Evolutionary conservation across 164 flowering plant species (phyloP).

Genomic region (Chimonanthus salicifolius): DNA sequence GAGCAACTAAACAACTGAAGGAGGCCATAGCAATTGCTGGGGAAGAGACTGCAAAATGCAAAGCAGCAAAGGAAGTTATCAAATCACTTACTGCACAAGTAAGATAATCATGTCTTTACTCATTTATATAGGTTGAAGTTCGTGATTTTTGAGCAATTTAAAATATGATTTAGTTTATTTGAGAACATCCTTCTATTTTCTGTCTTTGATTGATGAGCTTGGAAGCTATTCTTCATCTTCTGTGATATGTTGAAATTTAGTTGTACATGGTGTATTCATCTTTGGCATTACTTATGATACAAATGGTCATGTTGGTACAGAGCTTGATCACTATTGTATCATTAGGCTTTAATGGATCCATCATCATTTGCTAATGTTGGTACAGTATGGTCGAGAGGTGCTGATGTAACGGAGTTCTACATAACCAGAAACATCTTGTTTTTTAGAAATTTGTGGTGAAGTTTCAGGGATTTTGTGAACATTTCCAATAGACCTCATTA

Average conservation of each 20-base stretch:
- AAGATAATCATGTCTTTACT: not conserved
- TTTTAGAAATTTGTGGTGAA: too few species aligned
- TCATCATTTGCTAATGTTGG: too few species aligned
- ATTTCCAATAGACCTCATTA: too few species aligned
- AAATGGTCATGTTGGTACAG: too few species aligned
- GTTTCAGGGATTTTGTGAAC: too few species aligned
- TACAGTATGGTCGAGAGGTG: too few species aligned
- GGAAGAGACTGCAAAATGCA: constrained; percentile 75
- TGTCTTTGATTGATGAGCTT: not conserved
- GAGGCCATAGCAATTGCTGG: constrained; percentile 53
- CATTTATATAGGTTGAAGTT: not conserved
- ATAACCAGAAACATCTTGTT: too few species aligned
- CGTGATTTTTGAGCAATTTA: not conserved
- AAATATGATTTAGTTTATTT: not conserved
- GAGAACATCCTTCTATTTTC: not conserved
- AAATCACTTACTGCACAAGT: constrained; percentile 82
- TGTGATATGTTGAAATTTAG: not conserved
- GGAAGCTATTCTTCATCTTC: not conserved
- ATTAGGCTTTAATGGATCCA: too few species aligned
- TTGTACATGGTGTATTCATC: not conserved
- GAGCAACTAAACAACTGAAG: constrained; percentile 50
- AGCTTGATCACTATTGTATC: too few species aligned
- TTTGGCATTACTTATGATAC: not conserved
- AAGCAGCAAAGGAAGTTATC: constrained; percentile 84
- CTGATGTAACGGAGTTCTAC: too few species aligned